These are phyloP conservation scores for Beauveria varroae DNA, from an alignment of 2,329 filamentous ascomycete species.

Conservation along the genomic window DNA sequence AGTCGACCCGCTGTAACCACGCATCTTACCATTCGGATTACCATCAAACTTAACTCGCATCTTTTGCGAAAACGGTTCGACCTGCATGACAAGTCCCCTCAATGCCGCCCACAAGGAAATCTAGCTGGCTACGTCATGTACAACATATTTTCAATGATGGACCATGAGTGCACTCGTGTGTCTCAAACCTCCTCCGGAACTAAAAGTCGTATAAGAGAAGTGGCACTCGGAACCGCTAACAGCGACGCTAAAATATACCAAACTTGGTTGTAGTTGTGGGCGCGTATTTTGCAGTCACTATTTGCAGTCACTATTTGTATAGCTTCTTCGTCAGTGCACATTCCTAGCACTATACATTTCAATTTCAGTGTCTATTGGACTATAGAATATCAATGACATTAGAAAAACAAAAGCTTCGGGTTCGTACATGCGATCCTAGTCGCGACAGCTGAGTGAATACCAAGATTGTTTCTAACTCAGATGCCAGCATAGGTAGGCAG, in stretches of 20 bases:
- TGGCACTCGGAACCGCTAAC: background rate
- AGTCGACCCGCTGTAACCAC: too few relatives aligned
- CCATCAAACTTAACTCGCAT: too few relatives aligned
- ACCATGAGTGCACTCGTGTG: background rate
- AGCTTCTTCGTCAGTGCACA: background rate
- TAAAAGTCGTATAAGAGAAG: background rate
- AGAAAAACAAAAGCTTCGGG: conserved; percentile 9
- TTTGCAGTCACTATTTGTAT: too few relatives aligned
- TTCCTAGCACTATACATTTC: background rate
- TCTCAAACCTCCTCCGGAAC: background rate
- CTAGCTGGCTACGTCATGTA: too few relatives aligned
- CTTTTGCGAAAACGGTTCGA: too few relatives aligned
- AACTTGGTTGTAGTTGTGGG: too few relatives aligned
- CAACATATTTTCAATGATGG: too few relatives aligned
- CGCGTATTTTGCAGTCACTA: too few relatives aligned
- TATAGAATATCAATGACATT: conserved; percentile 21
- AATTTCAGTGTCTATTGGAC: conserved; percentile 11
- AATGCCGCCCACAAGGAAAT: too few relatives aligned
- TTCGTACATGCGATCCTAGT: conserved; percentile 19
- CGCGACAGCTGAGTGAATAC: background rate
- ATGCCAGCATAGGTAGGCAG: background rate
- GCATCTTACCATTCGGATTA: too few relatives aligned
- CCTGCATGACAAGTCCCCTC: too few relatives aligned
- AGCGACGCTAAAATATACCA: background rate
- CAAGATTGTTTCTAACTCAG: background rate